A percentile compares a stretch with the other conserved stretches of the same genome.
These are phyloP conservation scores for Fusarium clavum DNA, from an alignment of 2,329 filamentous ascomycete species.

Conservation along the genomic window DNA sequence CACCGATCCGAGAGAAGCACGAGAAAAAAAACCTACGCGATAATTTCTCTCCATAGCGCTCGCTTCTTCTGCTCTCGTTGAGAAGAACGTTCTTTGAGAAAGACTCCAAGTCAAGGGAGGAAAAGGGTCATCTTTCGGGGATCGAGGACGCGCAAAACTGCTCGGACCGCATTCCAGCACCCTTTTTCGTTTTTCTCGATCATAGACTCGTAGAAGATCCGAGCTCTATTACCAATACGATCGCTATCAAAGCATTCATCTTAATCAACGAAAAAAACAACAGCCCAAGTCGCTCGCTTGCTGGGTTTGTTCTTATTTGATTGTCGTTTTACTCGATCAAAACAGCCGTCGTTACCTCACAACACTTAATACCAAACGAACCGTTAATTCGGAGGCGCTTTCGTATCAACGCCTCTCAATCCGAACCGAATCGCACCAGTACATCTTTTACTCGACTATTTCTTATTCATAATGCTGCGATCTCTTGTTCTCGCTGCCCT, in stretches of 20 bases:
- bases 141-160: slow-evolving; percentile 38
- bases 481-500: slow-evolving; percentile 49
- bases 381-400: slow-evolving; percentile 8
- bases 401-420: slow-evolving; percentile 6
- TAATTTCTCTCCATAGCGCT: slow-evolving; percentile 3
- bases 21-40: slow-evolving; percentile 8
- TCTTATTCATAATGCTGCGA: slow-evolving; percentile 49
- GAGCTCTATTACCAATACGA: neutral
- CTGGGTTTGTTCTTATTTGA: slow-evolving; percentile 29
- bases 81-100: slow-evolving; percentile 15
- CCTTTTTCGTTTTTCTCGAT: slow-evolving; percentile 6
- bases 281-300: slow-evolving; percentile 35
- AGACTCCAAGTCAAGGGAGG: neutral
- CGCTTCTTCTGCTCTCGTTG: slow-evolving; percentile 21
- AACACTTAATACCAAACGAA: slow-evolving; percentile 21
- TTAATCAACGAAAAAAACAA: slow-evolving; percentile 22
- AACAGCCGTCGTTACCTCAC: slow-evolving; percentile 28
- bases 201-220: slow-evolving; percentile 15
- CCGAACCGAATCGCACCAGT: slow-evolving; percentile 1
- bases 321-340: slow-evolving; percentile 11
- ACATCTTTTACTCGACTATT: slow-evolving; percentile 16
- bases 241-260: neutral
- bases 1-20: slow-evolving; percentile 13
- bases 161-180: slow-evolving; percentile 38
- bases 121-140: neutral